A percentile compares a stretch with the other conserved stretches of the same genome.
phyloP scores from a whole-genome alignment of 75 land plant species.

The Larix kaempferi region DNA sequence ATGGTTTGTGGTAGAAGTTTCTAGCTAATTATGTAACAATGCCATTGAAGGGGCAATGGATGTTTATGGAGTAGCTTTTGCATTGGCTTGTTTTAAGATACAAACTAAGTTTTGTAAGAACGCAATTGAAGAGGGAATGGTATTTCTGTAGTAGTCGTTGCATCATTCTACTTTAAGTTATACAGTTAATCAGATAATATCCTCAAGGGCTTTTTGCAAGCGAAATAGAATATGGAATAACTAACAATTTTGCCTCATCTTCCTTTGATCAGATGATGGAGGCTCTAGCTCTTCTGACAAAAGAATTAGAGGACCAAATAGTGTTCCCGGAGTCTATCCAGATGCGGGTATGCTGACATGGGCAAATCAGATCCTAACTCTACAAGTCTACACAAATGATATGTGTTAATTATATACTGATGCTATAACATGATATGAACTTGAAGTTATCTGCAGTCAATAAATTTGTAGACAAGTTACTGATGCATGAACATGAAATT shows the following conservation, averaged over 20 bases:
- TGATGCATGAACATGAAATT: background rate
- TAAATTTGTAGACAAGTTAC: background rate
- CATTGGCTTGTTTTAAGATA: too few relatives aligned
- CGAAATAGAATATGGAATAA: background rate
- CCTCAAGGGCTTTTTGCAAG: background rate
- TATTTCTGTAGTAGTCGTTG: background rate
- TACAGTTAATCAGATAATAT: background rate
- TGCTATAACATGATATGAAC: background rate
- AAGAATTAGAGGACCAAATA: slow-evolving; percentile 45
- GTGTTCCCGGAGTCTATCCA: slow-evolving; percentile 27
- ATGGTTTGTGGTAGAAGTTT: background rate
- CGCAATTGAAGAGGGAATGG: background rate
- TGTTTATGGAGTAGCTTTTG: too few relatives aligned
- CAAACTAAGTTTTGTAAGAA: too few relatives aligned
- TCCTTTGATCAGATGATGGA: slow-evolving; percentile 46
- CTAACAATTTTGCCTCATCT: background rate
- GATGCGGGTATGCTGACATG: slow-evolving; percentile 50
- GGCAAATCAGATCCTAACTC: background rate
- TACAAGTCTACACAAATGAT: background rate
- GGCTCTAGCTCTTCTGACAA: slow-evolving; percentile 38
- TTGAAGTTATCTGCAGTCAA: background rate
- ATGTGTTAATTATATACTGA: background rate
- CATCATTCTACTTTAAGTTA: background rate
- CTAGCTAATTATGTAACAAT: background rate
- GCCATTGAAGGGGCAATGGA: background rate